A percentile compares a stretch with the other conserved stretches of the same genome.
Conservation (phyloP, 2,329 filamentous ascomycete species). For the Mariannaea sp. region DNA sequence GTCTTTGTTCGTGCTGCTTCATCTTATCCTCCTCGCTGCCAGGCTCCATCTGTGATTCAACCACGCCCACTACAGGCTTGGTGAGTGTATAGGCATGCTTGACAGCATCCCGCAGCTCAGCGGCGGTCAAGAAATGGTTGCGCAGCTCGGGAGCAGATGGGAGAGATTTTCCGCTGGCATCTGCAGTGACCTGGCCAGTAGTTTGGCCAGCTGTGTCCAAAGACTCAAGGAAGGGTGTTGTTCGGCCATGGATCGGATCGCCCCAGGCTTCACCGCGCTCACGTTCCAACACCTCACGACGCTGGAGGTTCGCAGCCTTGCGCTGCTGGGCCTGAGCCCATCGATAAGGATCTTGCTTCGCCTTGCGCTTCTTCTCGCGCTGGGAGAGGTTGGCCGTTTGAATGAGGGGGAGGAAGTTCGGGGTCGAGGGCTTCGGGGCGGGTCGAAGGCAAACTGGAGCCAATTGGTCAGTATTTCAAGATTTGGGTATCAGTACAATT, state of each 20-base stretch:
- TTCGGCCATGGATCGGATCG: conserved; percentile 76
- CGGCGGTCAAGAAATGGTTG: conserved; percentile 72
- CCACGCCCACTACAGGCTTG: conserved; percentile 54
- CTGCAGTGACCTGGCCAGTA: conserved; percentile 42
- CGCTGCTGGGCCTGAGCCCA: conserved; percentile 81
- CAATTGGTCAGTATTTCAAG: conserved; percentile 35
- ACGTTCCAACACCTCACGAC: conserved; percentile 70
- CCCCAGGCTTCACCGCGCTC: conserved; percentile 70
- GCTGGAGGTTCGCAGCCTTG: conserved; percentile 80
- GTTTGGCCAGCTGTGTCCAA: conserved; percentile 69
- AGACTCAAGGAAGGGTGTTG: conserved; percentile 83
- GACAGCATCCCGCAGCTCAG: conserved; percentile 70
- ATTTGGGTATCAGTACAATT: not conserved
- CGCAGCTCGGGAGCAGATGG: conserved; percentile 57
- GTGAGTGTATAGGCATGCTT: conserved; percentile 71
- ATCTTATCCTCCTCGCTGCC: conserved; percentile 42
- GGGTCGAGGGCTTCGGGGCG: conserved; percentile 50
- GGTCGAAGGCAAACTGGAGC: conserved; percentile 64
- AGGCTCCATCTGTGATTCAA: conserved; percentile 49
- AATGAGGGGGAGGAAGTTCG: conserved; percentile 61
- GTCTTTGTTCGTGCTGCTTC: conserved; percentile 57
- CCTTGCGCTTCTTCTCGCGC: conserved; percentile 67
- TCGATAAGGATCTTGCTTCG: conserved; percentile 79
- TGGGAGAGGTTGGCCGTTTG: conserved; percentile 68
- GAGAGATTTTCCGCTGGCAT: conserved; percentile 49